A percentile compares a stretch with the other conserved stretches of the same genome.
Evolutionary conservation across 1,284 basidiomycete genomes (phyloP).

Genomic region (Athelia sp.): DNA sequence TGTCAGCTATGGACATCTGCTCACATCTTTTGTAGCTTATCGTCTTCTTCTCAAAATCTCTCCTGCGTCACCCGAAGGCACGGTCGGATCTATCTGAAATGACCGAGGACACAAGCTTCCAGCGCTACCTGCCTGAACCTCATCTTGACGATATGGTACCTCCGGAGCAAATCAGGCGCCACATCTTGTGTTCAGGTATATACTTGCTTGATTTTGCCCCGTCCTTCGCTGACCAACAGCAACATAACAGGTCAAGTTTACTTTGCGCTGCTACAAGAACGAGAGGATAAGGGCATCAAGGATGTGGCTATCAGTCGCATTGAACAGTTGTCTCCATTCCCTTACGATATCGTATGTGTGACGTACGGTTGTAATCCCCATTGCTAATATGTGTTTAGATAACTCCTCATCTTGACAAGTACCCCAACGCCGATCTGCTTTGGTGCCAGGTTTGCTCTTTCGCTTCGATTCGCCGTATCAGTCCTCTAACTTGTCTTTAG

Average conservation of each 20-base stretch:
- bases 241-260: conserved; percentile 81
- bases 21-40: conserved; percentile 52
- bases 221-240: background rate
- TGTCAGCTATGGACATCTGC: background rate
- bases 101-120: conserved; percentile 85
- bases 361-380: background rate
- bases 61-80: conserved; percentile 91
- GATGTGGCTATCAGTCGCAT: conserved; percentile 92
- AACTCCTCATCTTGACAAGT: conserved; percentile 89
- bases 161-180: conserved; percentile 86
- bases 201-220: background rate
- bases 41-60: conserved; percentile 94
- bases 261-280: conserved; percentile 82
- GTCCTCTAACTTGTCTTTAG: conserved; percentile 22
- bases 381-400: conserved; percentile 37
- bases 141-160: conserved; percentile 68
- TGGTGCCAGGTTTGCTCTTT: conserved; percentile 74
- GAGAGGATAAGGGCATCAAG: conserved; percentile 85
- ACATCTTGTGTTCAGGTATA: conserved; percentile 82
- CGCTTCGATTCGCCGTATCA: background rate
- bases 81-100: conserved; percentile 88
- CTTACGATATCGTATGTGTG: conserved; percentile 78
- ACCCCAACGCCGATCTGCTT: conserved; percentile 88
- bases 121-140: conserved; percentile 88
- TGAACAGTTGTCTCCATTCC: conserved; percentile 95